These are phyloP conservation scores for Trichoderma citrinoviride DNA, from an alignment of 2,329 filamentous ascomycete genomes.

Conservation along the genomic window DNA sequence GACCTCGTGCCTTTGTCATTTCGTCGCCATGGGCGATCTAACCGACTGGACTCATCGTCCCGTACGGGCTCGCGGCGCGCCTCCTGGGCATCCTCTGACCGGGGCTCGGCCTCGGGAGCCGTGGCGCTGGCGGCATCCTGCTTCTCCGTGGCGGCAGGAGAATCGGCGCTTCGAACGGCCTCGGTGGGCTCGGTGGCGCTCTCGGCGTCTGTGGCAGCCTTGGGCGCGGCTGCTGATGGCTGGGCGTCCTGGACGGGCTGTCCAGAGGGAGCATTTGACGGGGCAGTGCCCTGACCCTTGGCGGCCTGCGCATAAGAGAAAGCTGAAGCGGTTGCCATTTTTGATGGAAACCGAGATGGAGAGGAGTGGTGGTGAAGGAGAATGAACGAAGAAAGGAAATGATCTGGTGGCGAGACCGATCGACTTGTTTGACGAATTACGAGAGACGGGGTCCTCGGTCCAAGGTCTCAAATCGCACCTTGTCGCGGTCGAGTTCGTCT, in stretches of 20 bases:
- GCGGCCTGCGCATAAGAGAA: slow-evolving; percentile 97
- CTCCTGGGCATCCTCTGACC: slow-evolving; percentile 36
- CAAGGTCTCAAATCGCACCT: slow-evolving; percentile 25
- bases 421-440: slow-evolving; percentile 23
- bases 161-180: slow-evolving; percentile 28
- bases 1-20: slow-evolving; percentile 54
- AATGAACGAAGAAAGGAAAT: slow-evolving; percentile 34
- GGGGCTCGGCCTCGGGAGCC: slow-evolving; percentile 39
- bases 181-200: slow-evolving; percentile 30
- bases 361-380: slow-evolving; percentile 1
- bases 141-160: slow-evolving; percentile 32
- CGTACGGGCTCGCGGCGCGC: slow-evolving; percentile 35
- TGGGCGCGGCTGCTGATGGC: slow-evolving; percentile 31
- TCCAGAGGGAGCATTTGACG: slow-evolving; percentile 32
- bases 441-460: slow-evolving; percentile 19
- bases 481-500: slow-evolving; percentile 22
- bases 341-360: slow-evolving; percentile 24
- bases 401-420: slow-evolving; percentile 24
- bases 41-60: slow-evolving; percentile 40
- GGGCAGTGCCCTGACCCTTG: slow-evolving; percentile 63
- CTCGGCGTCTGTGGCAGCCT: slow-evolving; percentile 29
- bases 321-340: slow-evolving; percentile 55
- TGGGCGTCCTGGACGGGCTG: slow-evolving; percentile 31
- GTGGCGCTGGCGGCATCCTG: slow-evolving; percentile 36
- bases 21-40: slow-evolving; percentile 43